These are phyloP conservation scores for Yamadazyma akitaensis DNA, from an alignment of 805 yeast genomes.

Conservation along the genomic window DNA sequence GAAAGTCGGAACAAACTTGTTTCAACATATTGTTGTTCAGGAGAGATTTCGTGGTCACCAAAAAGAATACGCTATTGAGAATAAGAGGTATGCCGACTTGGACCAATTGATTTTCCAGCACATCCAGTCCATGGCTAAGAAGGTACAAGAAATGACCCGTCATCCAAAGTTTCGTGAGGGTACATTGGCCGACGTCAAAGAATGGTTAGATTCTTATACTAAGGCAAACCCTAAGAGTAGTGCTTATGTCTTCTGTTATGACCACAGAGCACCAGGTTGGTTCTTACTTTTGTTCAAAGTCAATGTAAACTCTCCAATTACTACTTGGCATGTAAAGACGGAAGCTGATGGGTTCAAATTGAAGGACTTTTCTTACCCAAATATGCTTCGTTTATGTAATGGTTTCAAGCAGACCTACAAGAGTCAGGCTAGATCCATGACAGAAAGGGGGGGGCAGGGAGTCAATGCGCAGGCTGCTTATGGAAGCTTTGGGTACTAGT, in stretches of 20 bases:
- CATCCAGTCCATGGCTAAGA: constrained; percentile 75
- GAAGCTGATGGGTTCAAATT: constrained; percentile 82
- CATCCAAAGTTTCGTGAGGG: constrained; percentile 89
- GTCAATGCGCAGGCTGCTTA: constrained; percentile 9
- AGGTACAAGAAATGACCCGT: constrained; percentile 77
- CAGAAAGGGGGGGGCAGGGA: constrained; percentile 11
- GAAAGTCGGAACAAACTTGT: constrained; percentile 89
- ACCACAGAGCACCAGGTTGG: constrained; percentile 93
- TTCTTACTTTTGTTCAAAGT: constrained; percentile 84
- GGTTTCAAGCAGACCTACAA: constrained; percentile 79
- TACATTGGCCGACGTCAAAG: constrained; percentile 71
- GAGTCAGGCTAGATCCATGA: constrained; percentile 11
- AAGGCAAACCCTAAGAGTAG: constrained; percentile 88
- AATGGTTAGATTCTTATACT: constrained; percentile 85
- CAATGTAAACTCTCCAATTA: constrained; percentile 60
- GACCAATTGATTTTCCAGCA: constrained; percentile 91
- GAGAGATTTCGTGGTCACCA: constrained; percentile 71
- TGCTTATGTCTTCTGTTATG: constrained; percentile 86
- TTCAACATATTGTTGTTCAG: constrained; percentile 85
- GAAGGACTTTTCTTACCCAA: constrained; percentile 81
- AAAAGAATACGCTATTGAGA: constrained; percentile 60
- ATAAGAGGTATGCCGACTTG: constrained; percentile 71
- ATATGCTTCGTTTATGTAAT: constrained; percentile 81
- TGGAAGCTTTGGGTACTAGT: constrained; percentile 7
- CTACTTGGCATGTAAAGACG: constrained; percentile 89